Percentiles rank a stretch among this genome's conserved stretches.
Evolutionary conservation across 441 rosid genomes (phyloP).

Genomic region (Croton setiger): DNA sequence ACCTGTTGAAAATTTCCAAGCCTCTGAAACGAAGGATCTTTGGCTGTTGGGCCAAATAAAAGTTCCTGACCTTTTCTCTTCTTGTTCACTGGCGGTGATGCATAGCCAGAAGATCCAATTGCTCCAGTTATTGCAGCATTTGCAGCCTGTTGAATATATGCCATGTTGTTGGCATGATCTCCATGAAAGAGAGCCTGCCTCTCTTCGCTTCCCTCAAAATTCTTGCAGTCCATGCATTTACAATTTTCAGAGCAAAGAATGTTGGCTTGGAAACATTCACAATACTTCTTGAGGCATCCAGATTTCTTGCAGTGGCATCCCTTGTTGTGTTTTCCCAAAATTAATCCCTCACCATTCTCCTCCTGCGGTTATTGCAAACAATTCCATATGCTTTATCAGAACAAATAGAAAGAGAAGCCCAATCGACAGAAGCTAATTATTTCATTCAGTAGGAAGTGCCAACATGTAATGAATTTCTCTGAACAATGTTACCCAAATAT

Average conservation of each 20-base stretch:
- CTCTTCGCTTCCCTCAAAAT: constrained; percentile 91
- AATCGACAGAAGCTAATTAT: not conserved
- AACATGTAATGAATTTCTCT: not conserved
- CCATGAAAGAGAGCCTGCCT: constrained; percentile 65
- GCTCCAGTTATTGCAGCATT: constrained; percentile 90
- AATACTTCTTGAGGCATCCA: constrained; percentile 95
- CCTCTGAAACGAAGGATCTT: constrained; percentile 61
- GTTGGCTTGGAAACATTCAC: constrained; percentile 94
- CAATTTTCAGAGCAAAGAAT: constrained; percentile 92
- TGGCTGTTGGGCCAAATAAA: constrained; percentile 53
- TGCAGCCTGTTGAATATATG: constrained; percentile 79
- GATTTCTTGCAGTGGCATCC: constrained; percentile 96
- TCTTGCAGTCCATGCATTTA: constrained; percentile 93
- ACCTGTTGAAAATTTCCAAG: constrained; percentile 77
- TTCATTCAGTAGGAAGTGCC: not conserved
- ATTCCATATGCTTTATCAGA: constrained; percentile 7
- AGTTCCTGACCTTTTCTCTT: constrained; percentile 89
- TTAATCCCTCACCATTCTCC: constrained; percentile 50
- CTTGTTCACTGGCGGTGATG: constrained; percentile 64
- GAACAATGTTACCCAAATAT: not conserved
- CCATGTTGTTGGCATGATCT: constrained; percentile 60
- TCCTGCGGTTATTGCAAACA: constrained; percentile 44
- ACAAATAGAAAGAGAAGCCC: not conserved
- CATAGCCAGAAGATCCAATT: constrained; percentile 70
- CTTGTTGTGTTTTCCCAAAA: constrained; percentile 78